phyloP scores from a whole-genome alignment of 345 rosid genomes.

The Isatis tinctoria region DNA sequence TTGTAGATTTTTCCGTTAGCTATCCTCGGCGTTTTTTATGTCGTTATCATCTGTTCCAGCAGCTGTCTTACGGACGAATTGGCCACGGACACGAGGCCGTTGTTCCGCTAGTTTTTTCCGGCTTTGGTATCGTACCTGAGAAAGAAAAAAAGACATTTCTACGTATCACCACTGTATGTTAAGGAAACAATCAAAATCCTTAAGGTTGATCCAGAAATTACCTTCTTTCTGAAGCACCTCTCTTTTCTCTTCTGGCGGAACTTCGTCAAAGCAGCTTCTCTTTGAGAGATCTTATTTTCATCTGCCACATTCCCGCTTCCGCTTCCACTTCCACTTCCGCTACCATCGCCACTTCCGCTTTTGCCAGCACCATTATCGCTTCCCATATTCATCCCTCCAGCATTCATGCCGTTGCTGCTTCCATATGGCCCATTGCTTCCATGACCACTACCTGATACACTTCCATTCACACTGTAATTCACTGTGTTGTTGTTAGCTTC shows the following conservation, averaged over 20 bases:
- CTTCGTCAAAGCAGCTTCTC: conserved; percentile 75
- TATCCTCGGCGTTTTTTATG: conserved; percentile 15
- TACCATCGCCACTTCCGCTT: conserved; percentile 34
- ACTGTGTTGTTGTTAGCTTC: conserved; percentile 37
- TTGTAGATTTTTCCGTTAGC: conserved; percentile 17
- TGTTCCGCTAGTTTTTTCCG: conserved; percentile 69
- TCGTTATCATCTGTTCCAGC: conserved; percentile 21
- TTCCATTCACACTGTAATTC: conserved; percentile 64
- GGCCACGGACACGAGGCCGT: conserved; percentile 65
- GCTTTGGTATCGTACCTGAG: conserved; percentile 73
- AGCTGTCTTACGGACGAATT: conserved; percentile 48
- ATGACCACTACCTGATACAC: conserved; percentile 65
- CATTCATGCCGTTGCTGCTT: conserved; percentile 46
- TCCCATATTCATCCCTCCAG: conserved; percentile 43
- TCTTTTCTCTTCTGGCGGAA: conserved; percentile 86
- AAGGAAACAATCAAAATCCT: background rate
- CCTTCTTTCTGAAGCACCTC: conserved; percentile 78
- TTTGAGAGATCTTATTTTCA: conserved; percentile 40
- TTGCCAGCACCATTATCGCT: conserved; percentile 53
- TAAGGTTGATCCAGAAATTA: conserved; percentile 16
- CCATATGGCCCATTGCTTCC: conserved; percentile 49
- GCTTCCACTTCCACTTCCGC: conserved; percentile 28
- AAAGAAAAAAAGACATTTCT: background rate
- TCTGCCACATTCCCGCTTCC: conserved; percentile 26
- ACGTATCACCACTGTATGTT: background rate